Evolutionary conservation across 345 rosid genomes (phyloP).

Genomic region (Aegle marmelos): DNA sequence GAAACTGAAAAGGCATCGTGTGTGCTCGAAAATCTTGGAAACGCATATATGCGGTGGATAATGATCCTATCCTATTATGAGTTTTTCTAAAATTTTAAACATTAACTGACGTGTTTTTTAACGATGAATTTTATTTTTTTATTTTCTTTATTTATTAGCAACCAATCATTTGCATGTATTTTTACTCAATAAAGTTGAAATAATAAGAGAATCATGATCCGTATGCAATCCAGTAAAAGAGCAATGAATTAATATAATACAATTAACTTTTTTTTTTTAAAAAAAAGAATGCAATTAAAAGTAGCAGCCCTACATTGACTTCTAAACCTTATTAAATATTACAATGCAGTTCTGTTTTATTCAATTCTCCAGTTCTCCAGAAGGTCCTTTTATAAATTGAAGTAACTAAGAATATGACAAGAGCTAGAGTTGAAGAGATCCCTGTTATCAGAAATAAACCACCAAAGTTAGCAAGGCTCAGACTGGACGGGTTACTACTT

Average conservation of each 20-base stretch:
- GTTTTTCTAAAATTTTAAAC: too few relatives aligned
- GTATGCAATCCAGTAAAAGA: too few relatives aligned
- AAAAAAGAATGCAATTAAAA: not conserved
- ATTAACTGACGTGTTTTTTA: too few relatives aligned
- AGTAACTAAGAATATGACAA: constrained; percentile 4
- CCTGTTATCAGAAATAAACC: constrained; percentile 38
- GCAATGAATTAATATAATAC: not conserved
- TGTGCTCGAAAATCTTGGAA: too few relatives aligned
- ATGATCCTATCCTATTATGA: too few relatives aligned
- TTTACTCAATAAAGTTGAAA: too few relatives aligned
- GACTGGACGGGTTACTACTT: not conserved
- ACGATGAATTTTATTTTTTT: too few relatives aligned
- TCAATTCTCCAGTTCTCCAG: not conserved
- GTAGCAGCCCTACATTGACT: not conserved
- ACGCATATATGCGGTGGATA: not conserved
- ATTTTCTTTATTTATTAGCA: too few relatives aligned
- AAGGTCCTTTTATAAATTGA: not conserved
- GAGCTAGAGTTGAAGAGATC: constrained; percentile 18
- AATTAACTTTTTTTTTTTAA: too few relatives aligned
- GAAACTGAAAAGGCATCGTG: too few relatives aligned
- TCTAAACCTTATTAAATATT: not conserved
- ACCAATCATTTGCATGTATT: too few relatives aligned
- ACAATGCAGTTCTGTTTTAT: not conserved
- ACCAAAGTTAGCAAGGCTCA: constrained; percentile 12
- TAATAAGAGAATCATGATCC: too few relatives aligned